Percentiles rank a stretch among this genome's conserved stretches.
Conservation (phyloP, 1,284 basidiomycete species). For the Phellopilus nigrolimitatus region DNA sequence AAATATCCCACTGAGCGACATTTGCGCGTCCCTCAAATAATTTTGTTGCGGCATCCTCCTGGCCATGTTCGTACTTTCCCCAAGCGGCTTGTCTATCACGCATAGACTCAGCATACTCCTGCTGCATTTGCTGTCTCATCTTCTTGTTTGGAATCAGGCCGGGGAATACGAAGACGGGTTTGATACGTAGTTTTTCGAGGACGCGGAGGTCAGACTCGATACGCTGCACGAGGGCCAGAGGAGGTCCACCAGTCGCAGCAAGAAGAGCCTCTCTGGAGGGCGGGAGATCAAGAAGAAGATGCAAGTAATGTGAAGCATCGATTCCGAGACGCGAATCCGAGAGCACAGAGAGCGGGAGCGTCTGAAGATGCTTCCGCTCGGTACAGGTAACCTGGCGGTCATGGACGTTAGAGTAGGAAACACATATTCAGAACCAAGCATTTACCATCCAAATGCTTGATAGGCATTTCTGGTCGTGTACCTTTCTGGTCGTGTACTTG, state of each 20-base stretch:
- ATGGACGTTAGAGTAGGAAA: neutral
- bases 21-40: conserved; percentile 72
- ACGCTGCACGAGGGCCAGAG: conserved; percentile 77
- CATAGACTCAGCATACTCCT: conserved; percentile 68
- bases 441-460: conserved; percentile 31
- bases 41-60: conserved; percentile 82
- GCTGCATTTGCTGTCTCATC: conserved; percentile 46
- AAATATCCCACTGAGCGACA: conserved; percentile 80
- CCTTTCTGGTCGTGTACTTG: neutral
- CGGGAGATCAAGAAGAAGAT: conserved; percentile 72
- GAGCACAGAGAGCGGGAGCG: conserved; percentile 77
- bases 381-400: conserved; percentile 65
- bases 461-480: conserved; percentile 24
- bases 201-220: conserved; percentile 90
- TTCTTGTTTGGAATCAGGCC: conserved; percentile 74
- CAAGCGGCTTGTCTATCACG: conserved; percentile 79
- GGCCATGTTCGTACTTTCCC: conserved; percentile 84
- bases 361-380: conserved; percentile 85
- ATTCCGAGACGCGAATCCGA: conserved; percentile 95
- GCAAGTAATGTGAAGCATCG: conserved; percentile 91
- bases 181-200: conserved; percentile 89
- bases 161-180: conserved; percentile 96
- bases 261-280: conserved; percentile 84
- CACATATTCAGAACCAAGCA: neutral
- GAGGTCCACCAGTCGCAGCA: conserved; percentile 90